A percentile compares a stretch with the other conserved stretches of the same genome.
Evolutionary conservation across 2,329 filamentous ascomycete genomes (phyloP).

Genomic region (Fusarium sp.): DNA sequence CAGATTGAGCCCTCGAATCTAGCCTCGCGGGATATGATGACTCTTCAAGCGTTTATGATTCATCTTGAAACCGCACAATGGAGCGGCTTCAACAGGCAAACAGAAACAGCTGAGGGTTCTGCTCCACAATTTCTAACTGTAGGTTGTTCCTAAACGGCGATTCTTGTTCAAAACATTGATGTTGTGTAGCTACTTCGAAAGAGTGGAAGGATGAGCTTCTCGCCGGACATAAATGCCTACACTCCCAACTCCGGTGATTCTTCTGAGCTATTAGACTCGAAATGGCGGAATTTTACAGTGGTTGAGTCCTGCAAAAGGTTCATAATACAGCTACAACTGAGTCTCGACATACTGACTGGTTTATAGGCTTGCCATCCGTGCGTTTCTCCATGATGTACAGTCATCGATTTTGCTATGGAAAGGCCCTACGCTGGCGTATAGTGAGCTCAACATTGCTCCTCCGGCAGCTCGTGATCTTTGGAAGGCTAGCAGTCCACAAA

Average conservation of each 20-base stretch:
- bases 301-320: slow-evolving; percentile 46
- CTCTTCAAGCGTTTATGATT: slow-evolving; percentile 44
- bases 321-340: slow-evolving; percentile 1
- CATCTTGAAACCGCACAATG: slow-evolving; percentile 45
- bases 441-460: slow-evolving; percentile 41
- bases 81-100: slow-evolving; percentile 43
- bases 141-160: slow-evolving; percentile 13
- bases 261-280: slow-evolving; percentile 36
- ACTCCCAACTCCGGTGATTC: slow-evolving; percentile 34
- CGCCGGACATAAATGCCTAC: slow-evolving; percentile 31
- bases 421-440: slow-evolving; percentile 41
- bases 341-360: slow-evolving; percentile 23
- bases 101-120: slow-evolving; percentile 39
- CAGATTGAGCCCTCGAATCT: slow-evolving; percentile 33
- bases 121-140: slow-evolving; percentile 37
- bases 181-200: slow-evolving; percentile 40
- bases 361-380: slow-evolving; percentile 40
- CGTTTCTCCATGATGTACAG: slow-evolving; percentile 45
- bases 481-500: slow-evolving; percentile 36
- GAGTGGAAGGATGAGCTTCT: slow-evolving; percentile 39
- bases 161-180: slow-evolving; percentile 17
- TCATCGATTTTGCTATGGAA: slow-evolving; percentile 44
- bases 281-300: slow-evolving; percentile 40
- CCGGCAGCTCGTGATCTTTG: slow-evolving; percentile 43
- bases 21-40: slow-evolving; percentile 34